Conservation (phyloP, 2,329 filamentous ascomycete genomes). For the Fusarium algeriense region DNA sequence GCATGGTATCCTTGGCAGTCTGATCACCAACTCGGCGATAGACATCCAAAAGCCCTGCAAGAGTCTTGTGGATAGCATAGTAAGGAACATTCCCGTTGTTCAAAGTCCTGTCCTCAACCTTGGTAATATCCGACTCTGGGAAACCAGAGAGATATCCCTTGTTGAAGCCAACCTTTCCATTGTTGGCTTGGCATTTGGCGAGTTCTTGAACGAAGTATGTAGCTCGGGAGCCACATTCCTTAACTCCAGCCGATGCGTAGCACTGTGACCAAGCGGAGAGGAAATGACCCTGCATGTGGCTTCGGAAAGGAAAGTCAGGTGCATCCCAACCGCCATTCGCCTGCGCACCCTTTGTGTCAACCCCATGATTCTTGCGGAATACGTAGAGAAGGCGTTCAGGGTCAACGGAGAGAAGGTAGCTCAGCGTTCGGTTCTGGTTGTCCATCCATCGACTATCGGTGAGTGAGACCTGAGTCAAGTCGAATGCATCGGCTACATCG, state of each 20-base stretch:
- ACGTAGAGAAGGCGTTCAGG: conserved; percentile 31
- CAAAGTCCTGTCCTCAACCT: conserved; percentile 58
- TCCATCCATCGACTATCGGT: conserved; percentile 39
- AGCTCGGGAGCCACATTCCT: conserved; percentile 59
- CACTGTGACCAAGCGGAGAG: conserved; percentile 64
- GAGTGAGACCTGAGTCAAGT: conserved; percentile 17
- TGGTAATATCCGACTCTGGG: conserved; percentile 62
- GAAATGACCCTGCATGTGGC: conserved; percentile 64
- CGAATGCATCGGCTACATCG: conserved; percentile 21
- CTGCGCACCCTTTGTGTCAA: conserved; percentile 57
- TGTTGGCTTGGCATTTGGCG: conserved; percentile 65
- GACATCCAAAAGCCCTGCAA: conserved; percentile 64
- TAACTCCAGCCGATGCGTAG: conserved; percentile 58
- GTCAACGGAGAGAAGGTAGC: conserved; percentile 25
- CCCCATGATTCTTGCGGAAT: conserved; percentile 28
- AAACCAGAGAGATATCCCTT: conserved; percentile 64
- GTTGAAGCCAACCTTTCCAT: conserved; percentile 57
- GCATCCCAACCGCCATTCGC: conserved; percentile 66
- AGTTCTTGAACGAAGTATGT: conserved; percentile 60
- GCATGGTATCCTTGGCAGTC: conserved; percentile 58
- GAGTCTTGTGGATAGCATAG: conserved; percentile 67
- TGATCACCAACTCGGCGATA: conserved; percentile 59
- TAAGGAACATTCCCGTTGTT: conserved; percentile 65
- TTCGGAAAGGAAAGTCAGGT: conserved; percentile 65
- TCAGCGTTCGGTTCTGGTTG: conserved; percentile 34